These are phyloP conservation scores for Clarkia xantiana DNA, from an alignment of 345 rosid genomes.

Conservation along the genomic window DNA sequence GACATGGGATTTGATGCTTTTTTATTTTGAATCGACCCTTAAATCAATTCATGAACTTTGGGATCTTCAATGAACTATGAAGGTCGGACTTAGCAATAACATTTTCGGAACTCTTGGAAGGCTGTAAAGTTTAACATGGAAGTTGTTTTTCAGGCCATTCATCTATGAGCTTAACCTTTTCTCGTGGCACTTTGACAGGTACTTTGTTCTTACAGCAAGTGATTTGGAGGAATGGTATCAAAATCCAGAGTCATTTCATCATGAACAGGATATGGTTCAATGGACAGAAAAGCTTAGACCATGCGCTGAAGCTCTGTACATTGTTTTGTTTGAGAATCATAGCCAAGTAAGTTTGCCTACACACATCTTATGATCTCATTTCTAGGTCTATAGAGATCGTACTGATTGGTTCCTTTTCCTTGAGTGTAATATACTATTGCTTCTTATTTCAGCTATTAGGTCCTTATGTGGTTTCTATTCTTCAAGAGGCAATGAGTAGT, in stretches of 20 bases:
- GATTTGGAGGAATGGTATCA: constrained; percentile 93
- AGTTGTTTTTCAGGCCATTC: neutral
- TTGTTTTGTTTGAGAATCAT: constrained; percentile 87
- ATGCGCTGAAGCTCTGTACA: constrained; percentile 95
- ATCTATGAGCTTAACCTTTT: constrained; percentile 11
- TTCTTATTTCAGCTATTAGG: constrained; percentile 55
- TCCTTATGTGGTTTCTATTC: constrained; percentile 82
- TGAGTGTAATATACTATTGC: constrained; percentile 7
- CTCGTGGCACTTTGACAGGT: constrained; percentile 39
- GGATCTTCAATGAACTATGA: too few species aligned
- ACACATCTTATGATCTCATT: constrained; percentile 1
- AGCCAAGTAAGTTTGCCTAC: constrained; percentile 65
- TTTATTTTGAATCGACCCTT: too few species aligned
- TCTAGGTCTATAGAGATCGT: neutral
- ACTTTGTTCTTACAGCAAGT: constrained; percentile 70
- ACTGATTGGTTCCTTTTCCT: too few species aligned
- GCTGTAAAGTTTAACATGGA: neutral
- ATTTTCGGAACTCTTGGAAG: too few species aligned
- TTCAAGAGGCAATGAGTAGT: constrained; percentile 87
- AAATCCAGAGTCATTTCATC: constrained; percentile 92
- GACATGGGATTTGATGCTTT: too few species aligned
- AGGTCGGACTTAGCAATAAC: too few species aligned
- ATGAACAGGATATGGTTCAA: constrained; percentile 96
- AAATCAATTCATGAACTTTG: too few species aligned
- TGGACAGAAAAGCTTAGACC: constrained; percentile 97